phyloP scores from a whole-genome alignment of 306 rosid genomes.

The Comarum palustre region DNA sequence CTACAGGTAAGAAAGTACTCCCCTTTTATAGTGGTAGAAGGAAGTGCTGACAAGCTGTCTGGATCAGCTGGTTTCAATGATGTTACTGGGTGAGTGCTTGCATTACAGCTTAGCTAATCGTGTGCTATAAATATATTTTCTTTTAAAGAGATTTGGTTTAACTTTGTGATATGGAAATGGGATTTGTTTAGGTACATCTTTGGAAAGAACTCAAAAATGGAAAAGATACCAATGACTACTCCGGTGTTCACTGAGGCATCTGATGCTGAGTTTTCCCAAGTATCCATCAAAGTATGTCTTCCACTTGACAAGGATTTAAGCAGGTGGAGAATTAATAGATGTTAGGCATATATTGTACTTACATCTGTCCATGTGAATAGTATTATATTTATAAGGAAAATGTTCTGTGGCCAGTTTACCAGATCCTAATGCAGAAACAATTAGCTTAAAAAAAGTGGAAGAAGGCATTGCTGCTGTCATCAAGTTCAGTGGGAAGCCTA shows the following conservation, averaged over 20 bases:
- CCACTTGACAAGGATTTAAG: slow-evolving; percentile 62
- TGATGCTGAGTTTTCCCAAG: slow-evolving; percentile 49
- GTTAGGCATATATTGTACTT: background rate
- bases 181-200: slow-evolving; percentile 60
- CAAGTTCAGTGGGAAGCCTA: slow-evolving; percentile 82
- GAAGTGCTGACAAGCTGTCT: slow-evolving; percentile 72
- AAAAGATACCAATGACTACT: slow-evolving; percentile 93
- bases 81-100: slow-evolving; percentile 67
- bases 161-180: slow-evolving; percentile 16
- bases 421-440: slow-evolving; percentile 63
- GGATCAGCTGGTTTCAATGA: slow-evolving; percentile 76
- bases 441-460: slow-evolving; percentile 63
- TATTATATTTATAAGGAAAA: background rate
- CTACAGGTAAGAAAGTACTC: slow-evolving; percentile 72
- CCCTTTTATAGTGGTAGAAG: slow-evolving; percentile 70
- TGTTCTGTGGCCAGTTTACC: slow-evolving; percentile 59
- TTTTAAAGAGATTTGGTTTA: background rate
- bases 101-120: background rate
- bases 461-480: slow-evolving; percentile 71
- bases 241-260: slow-evolving; percentile 82
- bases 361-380: background rate
- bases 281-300: slow-evolving; percentile 84
- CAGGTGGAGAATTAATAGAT: slow-evolving; percentile 36
- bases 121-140: background rate
- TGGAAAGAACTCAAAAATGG: slow-evolving; percentile 71